Evolutionary conservation across 139 green algal genomes (phyloP).

Genomic region (Marvania coccoides): DNA sequence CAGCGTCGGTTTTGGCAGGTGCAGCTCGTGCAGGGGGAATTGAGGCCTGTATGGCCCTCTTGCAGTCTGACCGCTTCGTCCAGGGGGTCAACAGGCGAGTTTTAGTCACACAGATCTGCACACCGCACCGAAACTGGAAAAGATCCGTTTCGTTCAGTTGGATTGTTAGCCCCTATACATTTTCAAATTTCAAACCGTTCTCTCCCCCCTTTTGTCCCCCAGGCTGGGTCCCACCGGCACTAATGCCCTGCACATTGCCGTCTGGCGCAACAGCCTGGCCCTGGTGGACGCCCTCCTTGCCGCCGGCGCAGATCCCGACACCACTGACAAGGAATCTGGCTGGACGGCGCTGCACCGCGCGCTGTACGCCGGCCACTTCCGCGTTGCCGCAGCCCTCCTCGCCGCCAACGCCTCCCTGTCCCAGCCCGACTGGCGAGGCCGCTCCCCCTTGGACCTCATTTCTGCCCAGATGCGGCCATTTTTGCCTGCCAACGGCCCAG

Average conservation of each 20-base stretch:
- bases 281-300: slow-evolving; percentile 45
- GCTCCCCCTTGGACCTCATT: slow-evolving; percentile 66
- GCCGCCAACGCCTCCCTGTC: slow-evolving; percentile 33
- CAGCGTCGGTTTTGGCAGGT: not conserved
- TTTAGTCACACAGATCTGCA: no score
- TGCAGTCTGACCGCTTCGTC: not conserved
- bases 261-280: slow-evolving; percentile 51
- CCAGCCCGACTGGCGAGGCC: slow-evolving; percentile 29
- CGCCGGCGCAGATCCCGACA: slow-evolving; percentile 31
- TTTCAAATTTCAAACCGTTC: not conserved
- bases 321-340: slow-evolving; percentile 57
- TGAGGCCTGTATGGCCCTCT: not conserved
- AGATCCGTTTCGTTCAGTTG: no score
- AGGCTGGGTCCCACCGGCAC: slow-evolving; percentile 11
- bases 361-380: slow-evolving; percentile 79
- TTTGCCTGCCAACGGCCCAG: slow-evolving; percentile 1
- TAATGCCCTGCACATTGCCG: slow-evolving; percentile 17
- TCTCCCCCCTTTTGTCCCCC: not conserved
- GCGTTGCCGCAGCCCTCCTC: slow-evolving; percentile 57
- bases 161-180: no score
- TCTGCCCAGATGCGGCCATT: slow-evolving; percentile 41
- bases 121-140: no score
- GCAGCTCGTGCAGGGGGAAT: not conserved
- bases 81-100: slow-evolving; percentile 1
- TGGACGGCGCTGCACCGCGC: slow-evolving; percentile 80